A percentile compares a stretch with the other conserved stretches of the same genome.
These are phyloP conservation scores for Rhazya stricta DNA, from an alignment of 257 asterid species.

Conservation along the genomic window DNA sequence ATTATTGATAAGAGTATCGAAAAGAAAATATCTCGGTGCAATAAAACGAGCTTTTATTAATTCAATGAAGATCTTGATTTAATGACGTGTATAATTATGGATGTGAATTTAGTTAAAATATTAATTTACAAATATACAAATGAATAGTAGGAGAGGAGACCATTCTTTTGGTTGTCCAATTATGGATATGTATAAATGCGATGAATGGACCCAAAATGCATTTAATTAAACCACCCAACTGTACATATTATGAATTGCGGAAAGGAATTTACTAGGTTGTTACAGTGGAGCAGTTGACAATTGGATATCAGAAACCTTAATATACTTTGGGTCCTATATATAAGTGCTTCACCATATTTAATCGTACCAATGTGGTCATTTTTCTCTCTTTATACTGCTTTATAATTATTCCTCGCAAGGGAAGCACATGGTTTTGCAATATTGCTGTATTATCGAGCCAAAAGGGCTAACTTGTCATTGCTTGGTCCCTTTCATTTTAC, in stretches of 20 bases:
- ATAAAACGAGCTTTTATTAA: too few species aligned
- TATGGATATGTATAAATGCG: not conserved
- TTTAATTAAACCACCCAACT: conserved; percentile 14
- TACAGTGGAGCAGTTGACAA: not conserved
- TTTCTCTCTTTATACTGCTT: conserved; percentile 22
- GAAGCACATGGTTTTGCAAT: conserved; percentile 49
- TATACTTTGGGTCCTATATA: not conserved
- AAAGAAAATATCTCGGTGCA: too few species aligned
- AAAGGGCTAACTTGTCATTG: conserved; percentile 18
- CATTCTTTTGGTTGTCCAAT: not conserved
- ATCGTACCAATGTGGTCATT: conserved; percentile 9
- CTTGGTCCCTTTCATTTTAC: conserved; percentile 15
- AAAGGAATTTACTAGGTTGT: not conserved
- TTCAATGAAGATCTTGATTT: too few species aligned
- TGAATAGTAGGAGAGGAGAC: not conserved
- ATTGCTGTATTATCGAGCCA: conserved; percentile 12
- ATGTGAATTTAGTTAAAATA: too few species aligned
- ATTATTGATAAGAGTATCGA: too few species aligned
- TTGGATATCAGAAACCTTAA: not conserved
- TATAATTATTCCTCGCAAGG: conserved; percentile 41
- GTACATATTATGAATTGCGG: not conserved
- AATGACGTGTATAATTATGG: too few species aligned
- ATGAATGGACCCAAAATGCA: conserved; percentile 14
- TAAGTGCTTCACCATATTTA: conserved; percentile 10
- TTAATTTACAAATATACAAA: too few species aligned